These are phyloP conservation scores for Zygosaccharomyces siamensis DNA, from an alignment of 805 yeast genomes.

Conservation along the genomic window DNA sequence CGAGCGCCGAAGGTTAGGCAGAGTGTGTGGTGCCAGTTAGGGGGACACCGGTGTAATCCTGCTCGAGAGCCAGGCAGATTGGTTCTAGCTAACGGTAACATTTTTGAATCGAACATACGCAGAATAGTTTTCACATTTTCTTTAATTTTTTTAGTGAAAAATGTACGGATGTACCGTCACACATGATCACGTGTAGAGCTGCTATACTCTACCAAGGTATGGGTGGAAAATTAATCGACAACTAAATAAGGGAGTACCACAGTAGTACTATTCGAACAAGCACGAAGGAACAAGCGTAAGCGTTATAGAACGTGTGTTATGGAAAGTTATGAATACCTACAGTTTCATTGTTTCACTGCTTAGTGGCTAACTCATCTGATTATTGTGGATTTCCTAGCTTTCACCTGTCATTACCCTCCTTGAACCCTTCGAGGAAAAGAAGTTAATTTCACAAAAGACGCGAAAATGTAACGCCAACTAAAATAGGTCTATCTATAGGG, in stretches of 20 bases:
- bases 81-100: not conserved
- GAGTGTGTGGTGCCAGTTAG: not conserved
- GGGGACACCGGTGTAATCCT: not conserved
- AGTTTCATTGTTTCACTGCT: no score
- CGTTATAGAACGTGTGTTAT: no score
- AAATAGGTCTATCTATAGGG: not conserved
- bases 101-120: not conserved
- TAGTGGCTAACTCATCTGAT: not conserved
- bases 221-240: not conserved
- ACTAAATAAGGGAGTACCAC: no score
- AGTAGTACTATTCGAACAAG: no score
- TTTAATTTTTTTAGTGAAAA: not conserved
- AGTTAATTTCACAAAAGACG: constrained; percentile 4
- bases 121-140: not conserved
- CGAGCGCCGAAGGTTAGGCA: not conserved
- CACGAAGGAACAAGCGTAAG: no score
- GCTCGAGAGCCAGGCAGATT: not conserved
- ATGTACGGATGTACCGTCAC: not conserved
- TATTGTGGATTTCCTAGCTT: not conserved
- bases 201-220: not conserved
- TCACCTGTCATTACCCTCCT: not conserved
- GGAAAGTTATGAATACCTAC: no score
- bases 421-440: not conserved
- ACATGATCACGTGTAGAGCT: not conserved
- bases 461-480: constrained; percentile 4